Evolutionary conservation across 495 filamentous ascomycete genomes (phyloP), one percentile per base, ranked within the genome.

Genomic region (Delitschia confertaspora): DNA sequence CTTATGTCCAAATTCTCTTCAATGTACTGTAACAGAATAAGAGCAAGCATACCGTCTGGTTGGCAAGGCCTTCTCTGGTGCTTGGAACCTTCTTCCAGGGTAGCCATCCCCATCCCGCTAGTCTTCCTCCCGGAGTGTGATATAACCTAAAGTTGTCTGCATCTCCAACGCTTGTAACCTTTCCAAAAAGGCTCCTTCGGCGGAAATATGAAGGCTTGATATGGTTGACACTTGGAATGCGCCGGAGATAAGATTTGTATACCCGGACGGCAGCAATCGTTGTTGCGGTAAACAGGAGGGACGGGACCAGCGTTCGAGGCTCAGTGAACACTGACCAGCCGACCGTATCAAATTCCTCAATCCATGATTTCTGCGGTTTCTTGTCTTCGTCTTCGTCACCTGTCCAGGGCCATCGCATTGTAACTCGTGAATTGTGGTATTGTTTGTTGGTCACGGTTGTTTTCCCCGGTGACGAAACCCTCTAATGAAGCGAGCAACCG

Each of bases 141-240:
- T 82, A 98, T 6, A 98, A 61, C 38, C 87, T 77, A 60, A 98
- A 95, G 49, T 87, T 87, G 58, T 98, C 91, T 0, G 85, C 93
- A 69, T 98, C 91, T 35, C 93, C 93, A 18, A 98, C 91, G 49
- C 83, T 88, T 20, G 91, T 95, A 3, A 95, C 91, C 41, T 68
- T 72, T 6, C 91, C 91, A 51, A 89, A 79, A 36, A 96, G 51
- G 38, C 74, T 84, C 45, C 86, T 72, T 38, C 65, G 74, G 14
- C 84, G 78, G 55, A 85, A 83, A 56, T 73, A 74, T 6, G 60
- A 66, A 2, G 83, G 76, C 41, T 73, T 72, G 55, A 98, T 88
- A 51, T 83, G 68, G 4, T 69, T 63, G 16, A 82, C 76, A 38
- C 72, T 78, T 38, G 83, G 85, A 41, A 96, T 78, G 23, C 91